These are phyloP conservation scores for Epichloe aotearoae DNA, from an alignment of 2,329 filamentous ascomycete genomes.

Conservation along the genomic window DNA sequence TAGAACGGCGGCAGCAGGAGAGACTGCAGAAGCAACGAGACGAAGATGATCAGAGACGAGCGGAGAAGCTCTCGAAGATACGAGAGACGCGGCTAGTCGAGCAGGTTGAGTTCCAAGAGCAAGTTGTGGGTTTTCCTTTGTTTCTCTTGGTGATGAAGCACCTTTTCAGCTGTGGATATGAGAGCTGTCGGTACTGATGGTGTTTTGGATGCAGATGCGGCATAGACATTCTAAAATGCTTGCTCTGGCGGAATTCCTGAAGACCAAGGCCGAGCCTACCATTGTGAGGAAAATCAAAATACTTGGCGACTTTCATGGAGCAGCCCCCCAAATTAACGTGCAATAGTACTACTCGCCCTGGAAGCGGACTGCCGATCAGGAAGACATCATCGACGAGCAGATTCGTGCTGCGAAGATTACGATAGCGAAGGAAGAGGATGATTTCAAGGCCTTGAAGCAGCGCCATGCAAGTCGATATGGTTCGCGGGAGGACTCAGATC, in stretches of 20 bases:
- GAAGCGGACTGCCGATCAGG: conserved; percentile 56
- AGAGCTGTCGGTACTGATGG: conserved; percentile 5
- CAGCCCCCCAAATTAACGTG: not conserved
- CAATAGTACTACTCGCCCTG: conserved; percentile 74
- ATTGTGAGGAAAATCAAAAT: conserved; percentile 43
- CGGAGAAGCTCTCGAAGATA: conserved; percentile 51
- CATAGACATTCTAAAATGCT: conserved; percentile 61
- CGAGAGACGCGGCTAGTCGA: conserved; percentile 48
- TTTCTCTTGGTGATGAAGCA: too few species aligned
- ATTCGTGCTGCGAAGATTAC: conserved; percentile 48
- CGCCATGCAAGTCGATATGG: conserved; percentile 20
- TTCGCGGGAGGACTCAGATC: conserved; percentile 6
- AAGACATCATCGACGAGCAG: conserved; percentile 58
- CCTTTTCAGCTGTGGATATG: not conserved
- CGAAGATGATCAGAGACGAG: conserved; percentile 55
- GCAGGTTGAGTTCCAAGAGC: conserved; percentile 62
- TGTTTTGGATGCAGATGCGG: conserved; percentile 50
- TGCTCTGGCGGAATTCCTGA: conserved; percentile 57
- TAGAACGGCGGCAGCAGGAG: conserved; percentile 69
- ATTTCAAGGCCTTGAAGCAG: conserved; percentile 42
- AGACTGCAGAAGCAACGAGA: conserved; percentile 59
- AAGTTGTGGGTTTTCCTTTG: conserved; percentile 41
- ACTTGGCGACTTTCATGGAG: not conserved
- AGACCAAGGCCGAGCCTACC: conserved; percentile 56
- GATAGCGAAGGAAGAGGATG: conserved; percentile 51